Conservation (phyloP, 495 filamentous ascomycete species). For the Hypoxylon trugodes region DNA sequence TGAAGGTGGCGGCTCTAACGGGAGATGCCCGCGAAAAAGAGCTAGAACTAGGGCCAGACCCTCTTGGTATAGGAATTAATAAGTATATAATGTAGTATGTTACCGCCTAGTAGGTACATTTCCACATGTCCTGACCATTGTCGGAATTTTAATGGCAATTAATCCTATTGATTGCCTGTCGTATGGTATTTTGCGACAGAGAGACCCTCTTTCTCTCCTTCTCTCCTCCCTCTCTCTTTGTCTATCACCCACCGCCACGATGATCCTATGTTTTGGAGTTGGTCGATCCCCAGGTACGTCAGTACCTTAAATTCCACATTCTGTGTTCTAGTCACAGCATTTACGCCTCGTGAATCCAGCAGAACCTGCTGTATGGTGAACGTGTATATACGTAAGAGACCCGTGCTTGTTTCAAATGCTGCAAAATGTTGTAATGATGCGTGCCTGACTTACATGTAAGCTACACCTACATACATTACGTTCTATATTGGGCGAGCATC, state of each 20-base stretch:
- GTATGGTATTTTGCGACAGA: conserved; percentile 3
- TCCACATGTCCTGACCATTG: neutral
- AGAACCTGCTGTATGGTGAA: neutral
- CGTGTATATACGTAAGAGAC: neutral
- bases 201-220: neutral
- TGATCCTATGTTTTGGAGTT: conserved; percentile 14
- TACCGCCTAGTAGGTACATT: conserved; percentile 24
- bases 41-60: conserved; percentile 10
- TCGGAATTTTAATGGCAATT: conserved; percentile 7
- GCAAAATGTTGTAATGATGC: conserved; percentile 36
- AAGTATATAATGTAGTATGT: neutral
- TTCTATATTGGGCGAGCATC: neutral
- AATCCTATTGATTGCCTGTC: conserved; percentile 7
- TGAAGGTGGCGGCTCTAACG: conserved; percentile 30
- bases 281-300: conserved; percentile 28
- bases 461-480: neutral
- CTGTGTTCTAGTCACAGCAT: neutral
- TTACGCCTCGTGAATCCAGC: neutral
- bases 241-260: conserved; percentile 19
- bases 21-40: conserved; percentile 24
- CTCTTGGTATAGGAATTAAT: neutral
- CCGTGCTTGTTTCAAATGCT: conserved; percentile 25
- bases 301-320: conserved; percentile 2
- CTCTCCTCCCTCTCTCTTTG: too few relatives aligned
- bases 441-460: neutral